Evolutionary conservation across 768 basidiomycete genomes (phyloP).

Genomic region (Lyophyllum decastes): DNA sequence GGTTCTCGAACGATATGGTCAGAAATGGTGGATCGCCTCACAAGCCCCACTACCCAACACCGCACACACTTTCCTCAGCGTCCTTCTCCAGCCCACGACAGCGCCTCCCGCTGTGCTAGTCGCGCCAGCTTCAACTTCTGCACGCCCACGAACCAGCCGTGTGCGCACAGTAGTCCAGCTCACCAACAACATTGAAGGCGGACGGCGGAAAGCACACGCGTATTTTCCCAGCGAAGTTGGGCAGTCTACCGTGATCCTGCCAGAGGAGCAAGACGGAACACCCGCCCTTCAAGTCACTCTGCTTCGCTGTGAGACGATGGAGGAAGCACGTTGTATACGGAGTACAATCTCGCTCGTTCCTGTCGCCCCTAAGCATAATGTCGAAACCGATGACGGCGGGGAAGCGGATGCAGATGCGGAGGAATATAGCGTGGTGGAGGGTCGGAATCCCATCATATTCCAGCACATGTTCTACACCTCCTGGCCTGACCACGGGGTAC

Average conservation of each 20-base stretch:
- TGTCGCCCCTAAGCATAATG: constrained; percentile 21
- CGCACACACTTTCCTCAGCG: constrained; percentile 73
- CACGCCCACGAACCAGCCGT: constrained; percentile 35
- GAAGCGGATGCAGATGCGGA: constrained; percentile 11
- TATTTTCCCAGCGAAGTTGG: constrained; percentile 74
- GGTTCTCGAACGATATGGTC: constrained; percentile 74
- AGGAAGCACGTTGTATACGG: constrained; percentile 60
- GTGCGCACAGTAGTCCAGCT: constrained; percentile 83
- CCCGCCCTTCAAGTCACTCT: constrained; percentile 62
- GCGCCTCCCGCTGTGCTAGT: constrained; percentile 30
- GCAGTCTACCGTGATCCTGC: constrained; percentile 43
- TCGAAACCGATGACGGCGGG: neutral
- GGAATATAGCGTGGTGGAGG: constrained; percentile 14
- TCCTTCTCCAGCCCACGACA: constrained; percentile 53
- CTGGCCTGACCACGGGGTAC: constrained; percentile 90
- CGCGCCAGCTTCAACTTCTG: constrained; percentile 2
- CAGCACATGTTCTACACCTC: constrained; percentile 72
- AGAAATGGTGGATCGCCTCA: constrained; percentile 83
- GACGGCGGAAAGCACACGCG: constrained; percentile 70
- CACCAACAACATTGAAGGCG: constrained; percentile 70
- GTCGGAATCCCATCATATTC: constrained; percentile 48
- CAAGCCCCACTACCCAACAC: constrained; percentile 79
- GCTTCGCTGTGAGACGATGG: constrained; percentile 40
- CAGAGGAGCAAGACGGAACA: constrained; percentile 42
- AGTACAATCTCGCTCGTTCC: constrained; percentile 60